Conservation (phyloP, 345 rosid species). For the Gossypium ekmanianum region DNA sequence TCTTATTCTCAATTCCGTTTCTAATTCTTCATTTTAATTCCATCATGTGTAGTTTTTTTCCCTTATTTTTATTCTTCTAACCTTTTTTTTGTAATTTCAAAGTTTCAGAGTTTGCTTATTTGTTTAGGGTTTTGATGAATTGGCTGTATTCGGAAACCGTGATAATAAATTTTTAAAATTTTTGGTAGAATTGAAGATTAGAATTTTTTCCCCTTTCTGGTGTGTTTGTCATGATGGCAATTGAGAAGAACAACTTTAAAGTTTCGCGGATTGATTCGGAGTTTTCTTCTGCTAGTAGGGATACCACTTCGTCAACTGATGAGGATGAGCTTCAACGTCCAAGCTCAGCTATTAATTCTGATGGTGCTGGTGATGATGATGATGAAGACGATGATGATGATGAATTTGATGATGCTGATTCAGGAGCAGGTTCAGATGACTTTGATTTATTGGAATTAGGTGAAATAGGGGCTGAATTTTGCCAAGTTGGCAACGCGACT, state of each 20-base stretch:
- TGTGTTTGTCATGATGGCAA: conserved; percentile 78
- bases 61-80: no score
- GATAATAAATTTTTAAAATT: not conserved
- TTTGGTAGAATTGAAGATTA: conserved; percentile 16
- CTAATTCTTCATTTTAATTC: not conserved
- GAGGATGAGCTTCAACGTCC: conserved; percentile 59
- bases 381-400: conserved; percentile 47
- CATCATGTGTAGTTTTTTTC: no score
- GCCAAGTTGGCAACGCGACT: conserved; percentile 75
- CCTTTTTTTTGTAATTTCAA: conserved; percentile 1
- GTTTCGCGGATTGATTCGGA: conserved; percentile 74
- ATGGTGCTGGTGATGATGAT: conserved; percentile 13
- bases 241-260: conserved; percentile 87
- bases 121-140: conserved; percentile 31
- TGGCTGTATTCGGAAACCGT: not conserved
- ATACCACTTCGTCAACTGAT: conserved; percentile 57
- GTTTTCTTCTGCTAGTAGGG: conserved; percentile 73
- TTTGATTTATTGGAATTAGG: conserved; percentile 90
- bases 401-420: conserved; percentile 83
- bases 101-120: conserved; percentile 20
- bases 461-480: conserved; percentile 84
- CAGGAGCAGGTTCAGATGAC: conserved; percentile 97
- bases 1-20: not conserved
- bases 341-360: conserved; percentile 52
- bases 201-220: not conserved